Conservation (phyloP, 768 basidiomycete species). For the Trametes cingulata region DNA sequence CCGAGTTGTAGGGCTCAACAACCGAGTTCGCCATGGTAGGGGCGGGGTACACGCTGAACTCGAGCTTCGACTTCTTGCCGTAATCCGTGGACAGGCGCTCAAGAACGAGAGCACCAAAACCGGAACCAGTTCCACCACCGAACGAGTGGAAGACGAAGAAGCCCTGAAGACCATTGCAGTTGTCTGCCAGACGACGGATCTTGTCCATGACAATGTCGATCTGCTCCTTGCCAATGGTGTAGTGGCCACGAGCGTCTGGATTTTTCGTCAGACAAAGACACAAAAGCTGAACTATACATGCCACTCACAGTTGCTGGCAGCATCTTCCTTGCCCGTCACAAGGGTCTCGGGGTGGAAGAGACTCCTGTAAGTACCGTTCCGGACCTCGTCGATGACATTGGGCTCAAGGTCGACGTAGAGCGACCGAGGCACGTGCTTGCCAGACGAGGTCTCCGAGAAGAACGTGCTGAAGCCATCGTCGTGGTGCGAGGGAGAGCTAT, state of each 20-base stretch:
- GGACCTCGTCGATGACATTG: slow-evolving; percentile 96
- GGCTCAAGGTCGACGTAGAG: slow-evolving; percentile 98
- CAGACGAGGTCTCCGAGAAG: slow-evolving; percentile 96
- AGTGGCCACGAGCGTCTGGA: slow-evolving; percentile 96
- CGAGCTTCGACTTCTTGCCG: slow-evolving; percentile 98
- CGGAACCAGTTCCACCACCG: slow-evolving; percentile 99
- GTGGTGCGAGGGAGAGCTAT: slow-evolving; percentile 69
- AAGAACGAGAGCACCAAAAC: slow-evolving; percentile 95
- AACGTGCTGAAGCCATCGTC: slow-evolving; percentile 98
- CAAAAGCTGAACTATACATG: not conserved
- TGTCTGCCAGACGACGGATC: slow-evolving; percentile 94
- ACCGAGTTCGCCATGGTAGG: slow-evolving; percentile 94
- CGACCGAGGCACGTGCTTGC: slow-evolving; percentile 96
- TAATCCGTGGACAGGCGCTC: slow-evolving; percentile 98
- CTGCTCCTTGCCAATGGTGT: slow-evolving; percentile 98
- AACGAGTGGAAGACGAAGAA: slow-evolving; percentile 99
- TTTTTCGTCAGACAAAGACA: slow-evolving; percentile 14
- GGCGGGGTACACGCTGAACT: slow-evolving; percentile 97
- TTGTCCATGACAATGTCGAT: slow-evolving; percentile 98
- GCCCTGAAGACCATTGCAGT: slow-evolving; percentile 97
- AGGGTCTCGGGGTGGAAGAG: slow-evolving; percentile 99
- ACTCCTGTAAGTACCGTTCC: slow-evolving; percentile 91
- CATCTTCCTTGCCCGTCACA: slow-evolving; percentile 98
- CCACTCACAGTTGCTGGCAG: slow-evolving; percentile 93
- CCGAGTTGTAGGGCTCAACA: slow-evolving; percentile 98